Percentiles rank a stretch among this genome's conserved stretches.
Conservation (phyloP, 2,329 filamentous ascomycete species). For the Cercospora brassicicola region DNA sequence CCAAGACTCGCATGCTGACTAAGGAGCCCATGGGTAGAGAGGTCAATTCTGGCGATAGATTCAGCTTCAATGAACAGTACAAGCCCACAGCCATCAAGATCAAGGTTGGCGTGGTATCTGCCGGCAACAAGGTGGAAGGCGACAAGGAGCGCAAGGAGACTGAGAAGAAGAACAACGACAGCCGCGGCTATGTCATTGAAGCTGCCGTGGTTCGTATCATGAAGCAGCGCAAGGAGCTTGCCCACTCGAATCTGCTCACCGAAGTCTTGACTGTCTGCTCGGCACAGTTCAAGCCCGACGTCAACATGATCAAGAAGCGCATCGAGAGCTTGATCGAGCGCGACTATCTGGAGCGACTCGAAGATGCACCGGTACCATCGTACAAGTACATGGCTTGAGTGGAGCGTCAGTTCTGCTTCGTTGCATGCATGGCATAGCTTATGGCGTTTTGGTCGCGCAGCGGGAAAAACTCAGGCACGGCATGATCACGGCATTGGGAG, state of each 20-base stretch:
- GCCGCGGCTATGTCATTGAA: slow-evolving; percentile 69
- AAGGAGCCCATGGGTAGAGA: slow-evolving; percentile 80
- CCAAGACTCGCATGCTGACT: slow-evolving; percentile 76
- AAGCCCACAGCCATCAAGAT: slow-evolving; percentile 80
- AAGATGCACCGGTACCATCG: slow-evolving; percentile 60
- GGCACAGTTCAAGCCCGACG: slow-evolving; percentile 71
- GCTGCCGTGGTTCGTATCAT: slow-evolving; percentile 78
- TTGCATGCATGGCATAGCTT: slow-evolving; percentile 1
- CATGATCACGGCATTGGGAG: background rate
- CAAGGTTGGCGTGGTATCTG: slow-evolving; percentile 81
- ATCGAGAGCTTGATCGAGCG: slow-evolving; percentile 74
- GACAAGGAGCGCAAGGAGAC: slow-evolving; percentile 66
- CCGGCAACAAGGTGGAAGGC: slow-evolving; percentile 81
- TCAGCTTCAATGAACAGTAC: slow-evolving; percentile 80
- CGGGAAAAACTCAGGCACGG: background rate
- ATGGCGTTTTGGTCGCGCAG: slow-evolving; percentile 3
- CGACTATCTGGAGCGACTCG: slow-evolving; percentile 75
- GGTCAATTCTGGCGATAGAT: slow-evolving; percentile 73
- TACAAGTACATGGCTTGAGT: slow-evolving; percentile 67
- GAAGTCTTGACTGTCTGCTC: slow-evolving; percentile 71
- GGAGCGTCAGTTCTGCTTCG: background rate
- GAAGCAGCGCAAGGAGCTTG: slow-evolving; percentile 77
- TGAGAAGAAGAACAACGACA: slow-evolving; percentile 73
- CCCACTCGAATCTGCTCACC: slow-evolving; percentile 67
- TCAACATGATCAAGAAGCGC: slow-evolving; percentile 76